Conservation (phyloP, 1,284 basidiomycete species). For the Puccinia coronata region DNA sequence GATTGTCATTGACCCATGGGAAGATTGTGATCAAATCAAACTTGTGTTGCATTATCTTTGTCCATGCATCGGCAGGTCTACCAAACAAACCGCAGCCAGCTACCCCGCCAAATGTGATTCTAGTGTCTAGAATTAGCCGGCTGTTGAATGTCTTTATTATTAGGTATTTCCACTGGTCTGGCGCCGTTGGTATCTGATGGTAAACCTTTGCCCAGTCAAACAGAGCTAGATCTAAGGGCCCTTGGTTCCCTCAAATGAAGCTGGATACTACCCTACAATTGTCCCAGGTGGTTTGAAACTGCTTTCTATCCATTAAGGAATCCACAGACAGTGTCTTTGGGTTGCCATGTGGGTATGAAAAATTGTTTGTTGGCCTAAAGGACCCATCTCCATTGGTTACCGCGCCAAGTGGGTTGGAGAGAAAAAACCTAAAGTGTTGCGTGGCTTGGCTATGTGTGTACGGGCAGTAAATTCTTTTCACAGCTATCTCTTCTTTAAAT, state of each 20-base stretch:
- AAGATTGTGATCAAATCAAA: background rate
- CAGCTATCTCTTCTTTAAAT: too few species aligned
- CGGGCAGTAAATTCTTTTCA: too few species aligned
- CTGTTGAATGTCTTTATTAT: background rate
- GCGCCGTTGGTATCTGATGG: background rate
- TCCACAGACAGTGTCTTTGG: background rate
- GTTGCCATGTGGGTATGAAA: background rate
- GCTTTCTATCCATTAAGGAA: background rate
- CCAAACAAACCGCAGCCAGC: background rate
- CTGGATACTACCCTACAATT: background rate
- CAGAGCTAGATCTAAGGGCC: background rate
- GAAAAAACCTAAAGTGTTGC: too few species aligned
- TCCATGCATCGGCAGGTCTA: constrained; percentile 4
- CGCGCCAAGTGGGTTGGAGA: too few species aligned
- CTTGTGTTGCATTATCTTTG: background rate
- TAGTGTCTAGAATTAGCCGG: background rate
- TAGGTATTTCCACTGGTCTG: background rate
- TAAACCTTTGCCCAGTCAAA: too few species aligned
- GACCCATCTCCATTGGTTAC: too few species aligned
- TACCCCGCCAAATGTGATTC: background rate
- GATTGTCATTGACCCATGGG: constrained; percentile 15
- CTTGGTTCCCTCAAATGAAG: background rate
- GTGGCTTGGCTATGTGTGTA: too few species aligned
- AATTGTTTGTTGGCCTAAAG: background rate
- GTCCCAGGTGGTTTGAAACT: background rate